Evolutionary conservation across 2,329 filamentous ascomycete species (phyloP).

Genomic region (Ascocoryne sarcoides): DNA sequence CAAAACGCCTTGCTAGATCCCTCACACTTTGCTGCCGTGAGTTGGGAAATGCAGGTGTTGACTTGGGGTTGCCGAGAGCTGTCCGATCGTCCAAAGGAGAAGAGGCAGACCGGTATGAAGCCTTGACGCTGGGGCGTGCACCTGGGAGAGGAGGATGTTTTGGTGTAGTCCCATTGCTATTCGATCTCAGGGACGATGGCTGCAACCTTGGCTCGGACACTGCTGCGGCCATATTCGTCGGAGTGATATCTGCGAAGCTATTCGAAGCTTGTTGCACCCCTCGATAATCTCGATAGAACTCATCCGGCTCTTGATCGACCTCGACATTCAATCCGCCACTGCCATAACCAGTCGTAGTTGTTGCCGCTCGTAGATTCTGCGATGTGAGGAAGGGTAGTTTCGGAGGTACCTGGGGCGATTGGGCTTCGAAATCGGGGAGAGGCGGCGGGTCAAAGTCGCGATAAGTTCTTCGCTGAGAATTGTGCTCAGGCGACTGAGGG

Average conservation of each 20-base stretch:
- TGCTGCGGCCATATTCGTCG: constrained; percentile 23
- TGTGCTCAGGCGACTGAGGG: constrained; percentile 13
- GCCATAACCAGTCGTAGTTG: constrained; percentile 10
- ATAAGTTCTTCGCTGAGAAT: constrained; percentile 10
- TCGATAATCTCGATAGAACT: constrained; percentile 40
- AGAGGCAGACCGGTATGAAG: constrained; percentile 44
- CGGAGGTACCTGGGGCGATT: constrained; percentile 18
- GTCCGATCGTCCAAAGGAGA: constrained; percentile 39
- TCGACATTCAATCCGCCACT: constrained; percentile 13
- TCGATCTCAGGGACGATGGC: constrained; percentile 37
- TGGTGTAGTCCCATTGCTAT: constrained; percentile 40
- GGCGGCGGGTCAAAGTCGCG: constrained; percentile 19
- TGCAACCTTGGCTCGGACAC: constrained; percentile 34
- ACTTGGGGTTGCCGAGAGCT: constrained; percentile 17
- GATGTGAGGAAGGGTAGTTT: constrained; percentile 23
- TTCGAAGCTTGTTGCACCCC: constrained; percentile 26
- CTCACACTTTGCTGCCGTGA: constrained; percentile 55
- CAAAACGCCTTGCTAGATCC: constrained; percentile 72
- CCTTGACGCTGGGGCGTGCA: constrained; percentile 33
- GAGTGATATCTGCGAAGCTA: constrained; percentile 12
- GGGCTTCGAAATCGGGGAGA: constrained; percentile 15
- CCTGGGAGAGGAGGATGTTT: constrained; percentile 37
- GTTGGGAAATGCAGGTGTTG: constrained; percentile 16
- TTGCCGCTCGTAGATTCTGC: constrained; percentile 22
- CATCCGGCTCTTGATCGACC: constrained; percentile 34